phyloP scores from a whole-genome alignment of 106 monocot genomes.

The Dendrobium nobile region DNA sequence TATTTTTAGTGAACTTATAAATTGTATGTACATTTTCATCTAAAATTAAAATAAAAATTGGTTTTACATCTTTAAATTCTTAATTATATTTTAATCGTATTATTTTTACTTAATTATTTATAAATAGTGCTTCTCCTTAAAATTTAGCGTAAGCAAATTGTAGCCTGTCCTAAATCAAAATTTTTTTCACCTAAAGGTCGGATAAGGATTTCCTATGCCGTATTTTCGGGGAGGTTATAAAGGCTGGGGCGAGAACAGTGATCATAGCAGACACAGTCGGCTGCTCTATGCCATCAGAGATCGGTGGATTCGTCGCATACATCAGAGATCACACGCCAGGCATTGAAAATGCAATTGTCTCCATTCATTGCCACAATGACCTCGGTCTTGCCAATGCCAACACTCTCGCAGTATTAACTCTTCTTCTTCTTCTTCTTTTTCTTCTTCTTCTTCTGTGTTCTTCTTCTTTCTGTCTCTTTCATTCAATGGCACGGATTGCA shows the following conservation, averaged over 20 bases:
- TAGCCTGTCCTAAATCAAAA: too few species aligned
- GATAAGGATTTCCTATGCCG: neutral
- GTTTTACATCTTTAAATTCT: too few species aligned
- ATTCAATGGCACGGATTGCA: neutral
- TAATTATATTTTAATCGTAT: too few species aligned
- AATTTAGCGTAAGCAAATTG: too few species aligned
- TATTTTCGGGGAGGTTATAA: neutral
- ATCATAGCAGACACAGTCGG: slow-evolving; percentile 9
- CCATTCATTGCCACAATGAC: slow-evolving; percentile 12
- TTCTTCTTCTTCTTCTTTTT: neutral
- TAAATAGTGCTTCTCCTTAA: too few species aligned
- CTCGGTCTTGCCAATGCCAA: slow-evolving; percentile 12
- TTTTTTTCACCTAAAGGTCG: neutral
- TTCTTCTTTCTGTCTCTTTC: neutral
- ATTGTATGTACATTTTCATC: too few species aligned
- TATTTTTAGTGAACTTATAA: too few species aligned
- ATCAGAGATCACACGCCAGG: neutral
- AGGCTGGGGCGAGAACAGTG: slow-evolving; percentile 6
- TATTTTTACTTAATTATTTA: too few species aligned
- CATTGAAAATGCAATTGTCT: slow-evolving; percentile 6
- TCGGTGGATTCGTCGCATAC: neutral
- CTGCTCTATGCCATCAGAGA: slow-evolving; percentile 6
- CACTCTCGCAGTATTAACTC: slow-evolving; percentile 5
- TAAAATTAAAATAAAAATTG: too few species aligned
- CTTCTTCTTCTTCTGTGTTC: neutral